phyloP scores from a whole-genome alignment of 2,329 filamentous ascomycete species.

The Aspergillus fumigatus region DNA sequence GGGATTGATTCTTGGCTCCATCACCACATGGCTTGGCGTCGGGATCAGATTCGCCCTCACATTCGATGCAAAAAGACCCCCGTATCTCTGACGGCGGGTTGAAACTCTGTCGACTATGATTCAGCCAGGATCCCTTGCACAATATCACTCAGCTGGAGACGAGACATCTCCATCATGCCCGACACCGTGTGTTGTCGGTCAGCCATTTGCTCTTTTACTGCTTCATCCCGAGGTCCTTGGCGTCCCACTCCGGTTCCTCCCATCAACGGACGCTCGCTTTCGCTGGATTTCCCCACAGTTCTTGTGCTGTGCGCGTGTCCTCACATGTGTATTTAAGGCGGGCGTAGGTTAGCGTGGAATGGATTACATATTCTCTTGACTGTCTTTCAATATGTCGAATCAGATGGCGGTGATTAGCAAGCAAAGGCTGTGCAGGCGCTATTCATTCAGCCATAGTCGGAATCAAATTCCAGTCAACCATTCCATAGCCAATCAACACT shows the following conservation, averaged over 20 bases:
- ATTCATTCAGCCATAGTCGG: background rate
- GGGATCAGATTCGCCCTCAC: background rate
- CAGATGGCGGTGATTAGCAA: background rate
- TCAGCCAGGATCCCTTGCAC: background rate
- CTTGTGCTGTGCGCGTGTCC: background rate
- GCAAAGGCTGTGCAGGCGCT: background rate
- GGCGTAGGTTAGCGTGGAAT: too few species aligned
- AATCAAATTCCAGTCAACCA: background rate
- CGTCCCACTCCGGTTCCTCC: background rate
- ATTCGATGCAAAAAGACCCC: too few species aligned
- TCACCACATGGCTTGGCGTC: background rate
- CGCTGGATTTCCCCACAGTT: background rate
- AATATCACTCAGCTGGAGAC: background rate
- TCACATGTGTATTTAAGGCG: too few species aligned
- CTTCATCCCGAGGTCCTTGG: background rate
- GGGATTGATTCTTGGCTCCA: background rate
- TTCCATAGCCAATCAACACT: too few species aligned
- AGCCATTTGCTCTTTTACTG: background rate
- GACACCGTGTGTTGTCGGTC: background rate
- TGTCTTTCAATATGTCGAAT: background rate
- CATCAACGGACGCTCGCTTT: too few species aligned
- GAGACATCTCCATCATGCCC: background rate
- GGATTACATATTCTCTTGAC: background rate
- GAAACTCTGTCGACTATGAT: background rate
- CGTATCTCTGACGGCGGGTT: background rate